Percentiles rank a stretch among this genome's conserved stretches.
Evolutionary conservation across 176 grass and related monocot species (phyloP).

Genomic region (Canna indica): DNA sequence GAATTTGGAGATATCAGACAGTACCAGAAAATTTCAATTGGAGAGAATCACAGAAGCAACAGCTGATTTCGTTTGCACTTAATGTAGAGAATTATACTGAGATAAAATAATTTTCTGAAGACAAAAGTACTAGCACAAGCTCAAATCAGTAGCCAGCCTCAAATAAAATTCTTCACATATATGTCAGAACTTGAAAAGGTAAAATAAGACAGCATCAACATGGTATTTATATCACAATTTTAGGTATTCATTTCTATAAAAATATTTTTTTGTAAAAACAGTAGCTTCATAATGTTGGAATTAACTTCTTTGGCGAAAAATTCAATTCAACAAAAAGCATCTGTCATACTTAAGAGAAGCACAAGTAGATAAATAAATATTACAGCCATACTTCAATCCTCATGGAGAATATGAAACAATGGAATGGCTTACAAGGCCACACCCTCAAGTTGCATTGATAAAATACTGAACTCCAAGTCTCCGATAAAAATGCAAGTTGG

Average conservation of each 20-base stretch:
- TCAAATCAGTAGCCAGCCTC: not conserved
- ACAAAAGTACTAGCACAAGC: not conserved
- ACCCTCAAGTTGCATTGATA: not conserved
- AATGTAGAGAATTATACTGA: not conserved
- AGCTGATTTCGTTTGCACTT: not conserved
- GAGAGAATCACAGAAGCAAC: not conserved
- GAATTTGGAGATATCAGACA: not conserved
- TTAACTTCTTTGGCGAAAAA: not conserved
- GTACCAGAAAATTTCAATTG: not conserved
- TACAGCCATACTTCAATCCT: too few species aligned
- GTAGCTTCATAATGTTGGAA: not conserved
- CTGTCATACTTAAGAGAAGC: too few species aligned
- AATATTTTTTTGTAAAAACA: too few species aligned
- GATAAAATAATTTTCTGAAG: not conserved
- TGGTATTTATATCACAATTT: too few species aligned
- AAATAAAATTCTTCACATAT: not conserved
- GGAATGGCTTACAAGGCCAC: not conserved
- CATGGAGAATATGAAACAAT: too few species aligned
- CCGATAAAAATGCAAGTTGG: not conserved
- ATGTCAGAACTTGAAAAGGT: not conserved
- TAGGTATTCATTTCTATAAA: too few species aligned
- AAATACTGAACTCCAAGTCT: not conserved
- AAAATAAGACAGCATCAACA: not conserved
- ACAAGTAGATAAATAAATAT: too few species aligned
- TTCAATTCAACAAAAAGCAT: not conserved